Evolutionary conservation across 352 stramenopile genomes (phyloP).

Genomic region (Pythium apleroticum): DNA sequence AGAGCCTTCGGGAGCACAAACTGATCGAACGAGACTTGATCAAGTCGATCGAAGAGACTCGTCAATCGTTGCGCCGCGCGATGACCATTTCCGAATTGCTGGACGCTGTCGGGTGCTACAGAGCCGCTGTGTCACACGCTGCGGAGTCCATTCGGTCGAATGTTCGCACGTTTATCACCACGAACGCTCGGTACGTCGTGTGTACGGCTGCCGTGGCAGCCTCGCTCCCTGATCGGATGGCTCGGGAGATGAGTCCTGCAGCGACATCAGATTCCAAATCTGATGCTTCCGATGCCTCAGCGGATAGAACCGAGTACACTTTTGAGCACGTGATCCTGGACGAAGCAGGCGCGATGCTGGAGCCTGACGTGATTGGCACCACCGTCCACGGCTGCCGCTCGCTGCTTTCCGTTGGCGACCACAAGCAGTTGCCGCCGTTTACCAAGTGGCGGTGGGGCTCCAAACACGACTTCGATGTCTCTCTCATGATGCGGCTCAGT

Average conservation of each 20-base stretch:
- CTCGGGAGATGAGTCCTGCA: not conserved
- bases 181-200: not conserved
- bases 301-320: not conserved
- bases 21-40: not conserved
- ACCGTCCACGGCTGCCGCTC: constrained; percentile 5
- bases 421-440: constrained; percentile 1
- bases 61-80: not conserved
- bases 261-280: not conserved
- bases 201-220: not conserved
- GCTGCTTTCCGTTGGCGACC: constrained; percentile 2
- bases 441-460: constrained; percentile 2
- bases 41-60: not conserved
- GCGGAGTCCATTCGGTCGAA: not conserved
- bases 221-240: not conserved
- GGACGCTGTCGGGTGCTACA: not conserved
- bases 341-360: constrained; percentile 3
- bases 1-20: not conserved
- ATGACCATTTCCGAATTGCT: not conserved
- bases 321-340: constrained; percentile 12
- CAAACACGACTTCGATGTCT: not conserved
- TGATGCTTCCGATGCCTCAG: not conserved
- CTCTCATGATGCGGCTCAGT: not conserved
- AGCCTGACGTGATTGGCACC: constrained; percentile 3
- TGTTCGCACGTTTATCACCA: not conserved
- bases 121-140: not conserved